phyloP scores from a whole-genome alignment of 1,139 yeast genomes.

The Geotrichum aggregatum region DNA sequence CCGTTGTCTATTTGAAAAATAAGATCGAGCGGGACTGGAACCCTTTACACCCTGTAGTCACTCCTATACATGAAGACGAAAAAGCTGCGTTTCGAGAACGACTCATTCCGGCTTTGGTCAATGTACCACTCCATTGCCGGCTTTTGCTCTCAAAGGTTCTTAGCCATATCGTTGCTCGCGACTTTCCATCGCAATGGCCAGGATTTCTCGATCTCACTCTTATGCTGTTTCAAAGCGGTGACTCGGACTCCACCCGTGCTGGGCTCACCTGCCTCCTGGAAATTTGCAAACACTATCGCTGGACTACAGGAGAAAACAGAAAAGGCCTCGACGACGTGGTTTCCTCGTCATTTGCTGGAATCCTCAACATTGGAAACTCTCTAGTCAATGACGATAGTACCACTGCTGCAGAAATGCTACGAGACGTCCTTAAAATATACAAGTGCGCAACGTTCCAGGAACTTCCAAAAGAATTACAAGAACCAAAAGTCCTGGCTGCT shows the following conservation, averaged over 20 bases:
- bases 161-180: conserved; percentile 58
- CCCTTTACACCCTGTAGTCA: conserved; percentile 28
- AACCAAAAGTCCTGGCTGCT: conserved; percentile 51
- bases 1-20: conserved; percentile 86
- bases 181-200: conserved; percentile 72
- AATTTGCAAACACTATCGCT: conserved; percentile 68
- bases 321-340: conserved; percentile 58
- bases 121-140: conserved; percentile 41
- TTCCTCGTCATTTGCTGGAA: conserved; percentile 60
- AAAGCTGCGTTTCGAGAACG: conserved; percentile 66
- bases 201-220: conserved; percentile 56
- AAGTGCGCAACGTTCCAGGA: conserved; percentile 77
- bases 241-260: conserved; percentile 59
- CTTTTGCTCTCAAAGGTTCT: conserved; percentile 71
- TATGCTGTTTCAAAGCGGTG: conserved; percentile 52
- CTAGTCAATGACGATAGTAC: conserved; percentile 47
- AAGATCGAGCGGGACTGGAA: conserved; percentile 64
- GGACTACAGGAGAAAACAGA: conserved; percentile 64
- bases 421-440: conserved; percentile 69
- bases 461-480: conserved; percentile 66
- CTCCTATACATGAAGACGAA: conserved; percentile 59
- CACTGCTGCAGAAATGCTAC: conserved; percentile 68
- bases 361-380: conserved; percentile 61
- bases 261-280: conserved; percentile 77
- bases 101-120: conserved; percentile 47